Evolutionary conservation across 164 flowering plant genomes (phyloP), one percentile per base, ranked within the genome.

Genomic region (Annona cherimola): DNA sequence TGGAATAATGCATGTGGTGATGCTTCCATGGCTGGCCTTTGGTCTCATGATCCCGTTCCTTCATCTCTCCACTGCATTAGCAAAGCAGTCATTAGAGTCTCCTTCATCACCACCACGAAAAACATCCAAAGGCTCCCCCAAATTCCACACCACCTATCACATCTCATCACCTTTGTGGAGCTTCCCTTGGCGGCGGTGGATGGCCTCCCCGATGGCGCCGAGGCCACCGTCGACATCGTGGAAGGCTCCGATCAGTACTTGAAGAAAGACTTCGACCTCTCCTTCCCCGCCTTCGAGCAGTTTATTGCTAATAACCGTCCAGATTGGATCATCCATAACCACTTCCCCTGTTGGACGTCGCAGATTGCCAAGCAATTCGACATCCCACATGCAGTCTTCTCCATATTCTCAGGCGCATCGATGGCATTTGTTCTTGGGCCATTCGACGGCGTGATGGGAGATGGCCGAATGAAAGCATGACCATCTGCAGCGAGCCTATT

Each of bases 261-360:
- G 46, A 83, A 76, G 67, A 68, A 42, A 6, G 84, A 84, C 20
- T 78, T 61, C 45, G 81, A 81, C 42, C 42, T 42, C 2, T 68
- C 81, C 2, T 9, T 61, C 18, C 45, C 45, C 4, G 66, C 67
- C 1, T 9, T 83, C 12, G 57, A 74, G 14, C 18, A n/a, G 41
- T 71, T 83, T 39, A 45, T 81, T 4, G 68, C 68, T 40, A 18
- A 46, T 11, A 26, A 71, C 1, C 3, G 19, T 4, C 82, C 83
- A 0, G 83, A 83, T 35, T 83, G 83, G 84, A 67, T 83, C 43
- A 68, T 83, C 26, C 54, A 68, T 46, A 84, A 85, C 40, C 70
- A 75, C 16, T 70, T 77, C 14, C 14, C 79, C 8, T 66, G 74
- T 39, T 82, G 84, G 87, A 42, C 68, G 26, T 46, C 74, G 0